phyloP scores from a whole-genome alignment of 768 basidiomycete species.

The Mycena leptocephala region DNA sequence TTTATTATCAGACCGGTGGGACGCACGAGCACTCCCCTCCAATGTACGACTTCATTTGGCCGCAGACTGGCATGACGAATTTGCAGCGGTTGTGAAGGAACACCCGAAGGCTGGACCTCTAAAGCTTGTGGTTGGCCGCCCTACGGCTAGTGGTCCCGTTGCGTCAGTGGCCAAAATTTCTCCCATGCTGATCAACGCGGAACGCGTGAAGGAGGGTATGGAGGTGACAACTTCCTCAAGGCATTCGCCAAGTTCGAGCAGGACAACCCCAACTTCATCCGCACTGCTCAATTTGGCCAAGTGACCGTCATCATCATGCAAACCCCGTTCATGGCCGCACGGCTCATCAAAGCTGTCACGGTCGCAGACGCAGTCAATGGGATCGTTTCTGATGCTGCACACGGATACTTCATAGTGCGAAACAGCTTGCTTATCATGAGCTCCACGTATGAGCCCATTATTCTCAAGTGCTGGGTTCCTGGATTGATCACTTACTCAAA shows the following conservation, averaged over 20 bases:
- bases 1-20: slow-evolving; percentile 32
- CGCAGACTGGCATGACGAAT: neutral
- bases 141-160: slow-evolving; percentile 34
- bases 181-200: slow-evolving; percentile 27
- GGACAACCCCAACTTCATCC: neutral
- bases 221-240: neutral
- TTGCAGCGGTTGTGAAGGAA: slow-evolving; percentile 20
- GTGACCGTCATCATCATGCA: slow-evolving; percentile 9
- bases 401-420: slow-evolving; percentile 40
- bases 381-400: slow-evolving; percentile 47
- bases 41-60: slow-evolving; percentile 32
- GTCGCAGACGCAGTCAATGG: slow-evolving; percentile 40
- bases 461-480: slow-evolving; percentile 51
- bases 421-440: slow-evolving; percentile 42
- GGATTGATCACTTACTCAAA: slow-evolving; percentile 49
- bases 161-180: slow-evolving; percentile 34
- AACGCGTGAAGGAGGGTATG: slow-evolving; percentile 29
- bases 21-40: slow-evolving; percentile 33
- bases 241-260: neutral
- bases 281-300: neutral
- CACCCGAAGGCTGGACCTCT: slow-evolving; percentile 37
- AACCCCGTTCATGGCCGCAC: neutral
- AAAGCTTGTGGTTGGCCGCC: slow-evolving; percentile 36
- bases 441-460: slow-evolving; percentile 34
- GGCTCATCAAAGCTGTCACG: slow-evolving; percentile 11